These are phyloP conservation scores for Allium sativum DNA, from an alignment of 106 monocot genomes.

Conservation along the genomic window DNA sequence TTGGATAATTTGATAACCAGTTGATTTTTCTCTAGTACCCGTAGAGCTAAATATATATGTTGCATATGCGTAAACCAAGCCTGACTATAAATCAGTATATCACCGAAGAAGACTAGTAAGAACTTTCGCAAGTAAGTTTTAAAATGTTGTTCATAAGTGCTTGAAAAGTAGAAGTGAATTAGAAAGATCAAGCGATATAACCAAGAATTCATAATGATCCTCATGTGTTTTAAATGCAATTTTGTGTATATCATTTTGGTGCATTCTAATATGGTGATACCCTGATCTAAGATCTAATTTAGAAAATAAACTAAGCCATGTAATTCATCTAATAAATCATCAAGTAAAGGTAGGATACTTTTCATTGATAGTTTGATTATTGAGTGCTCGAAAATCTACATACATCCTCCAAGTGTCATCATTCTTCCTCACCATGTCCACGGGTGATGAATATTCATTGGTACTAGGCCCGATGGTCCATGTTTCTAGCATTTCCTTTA, in stretches of 20 bases:
- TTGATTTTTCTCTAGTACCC: too few species aligned
- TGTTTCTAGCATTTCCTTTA: conserved; percentile 1
- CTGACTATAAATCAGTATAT: too few species aligned
- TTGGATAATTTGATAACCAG: too few species aligned
- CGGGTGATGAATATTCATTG: not conserved
- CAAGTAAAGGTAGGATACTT: conserved; percentile 2
- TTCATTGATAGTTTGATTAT: not conserved
- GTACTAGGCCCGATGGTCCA: not conserved
- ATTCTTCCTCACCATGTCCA: not conserved
- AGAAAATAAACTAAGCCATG: not conserved
- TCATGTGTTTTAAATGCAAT: not conserved
- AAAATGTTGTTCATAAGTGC: too few species aligned
- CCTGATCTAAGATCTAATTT: not conserved
- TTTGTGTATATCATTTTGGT: not conserved
- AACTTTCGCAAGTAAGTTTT: too few species aligned
- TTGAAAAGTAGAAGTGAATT: too few species aligned
- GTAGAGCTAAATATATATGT: too few species aligned
- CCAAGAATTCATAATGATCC: too few species aligned
- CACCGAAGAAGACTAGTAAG: too few species aligned
- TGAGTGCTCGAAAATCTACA: not conserved
- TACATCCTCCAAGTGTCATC: conserved; percentile 4
- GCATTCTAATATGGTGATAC: not conserved
- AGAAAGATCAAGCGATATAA: too few species aligned
- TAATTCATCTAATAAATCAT: conserved; percentile 9
- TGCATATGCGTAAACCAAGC: too few species aligned